Evolutionary conservation across 148 eudicot species (phyloP), one percentile per base, ranked within the genome.

Genomic region (Dianthus caryophyllus): DNA sequence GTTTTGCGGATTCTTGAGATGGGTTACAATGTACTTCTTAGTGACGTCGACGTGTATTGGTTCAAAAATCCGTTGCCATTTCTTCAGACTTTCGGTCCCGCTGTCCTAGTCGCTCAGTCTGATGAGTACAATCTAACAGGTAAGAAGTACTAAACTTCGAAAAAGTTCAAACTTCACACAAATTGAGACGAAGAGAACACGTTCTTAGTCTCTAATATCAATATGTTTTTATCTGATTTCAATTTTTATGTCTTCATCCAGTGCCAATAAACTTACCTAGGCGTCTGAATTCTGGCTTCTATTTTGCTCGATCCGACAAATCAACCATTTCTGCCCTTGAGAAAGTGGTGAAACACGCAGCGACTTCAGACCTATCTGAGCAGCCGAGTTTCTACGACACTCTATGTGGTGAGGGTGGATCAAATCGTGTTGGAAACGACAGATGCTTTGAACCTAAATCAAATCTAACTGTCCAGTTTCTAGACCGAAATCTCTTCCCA

Each of bases 21-120:
- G 65, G 96, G 93, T 36, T 94, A 84, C 69, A 83, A 86, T 76
- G 96, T 88, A 62, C 85, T 91, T 50, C 61, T 91, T 68, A 86
- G 93, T 73, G 98, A 94, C 73, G 97, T 94, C 66, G 98, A 94
- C 77, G 87, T 94, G 18, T 94, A 94, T 65, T 94, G 97, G 98
- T 94, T 94, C 72, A 86, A 83, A 79, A 86, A 84, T 78, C 98
- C 98, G 21, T 64, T 88, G 47, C 85, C 90, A 44, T 71, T 83
- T 73, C 88, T 94, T 51, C 83, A 74, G 49, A 74, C 88, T 52
- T 90, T 84, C 53, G 97, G 97, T 50, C 87, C 97, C 62, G 81
- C 80, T 24, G 83, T 86, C 76, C 82, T 90, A 25, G 84, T 78
- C 71, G 98, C 88, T 29, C 98, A 94, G 68, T 94, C 98, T 6